Evolutionary conservation across 1,139 yeast species (phyloP).

Genomic region (Debaryomyces udenii): DNA sequence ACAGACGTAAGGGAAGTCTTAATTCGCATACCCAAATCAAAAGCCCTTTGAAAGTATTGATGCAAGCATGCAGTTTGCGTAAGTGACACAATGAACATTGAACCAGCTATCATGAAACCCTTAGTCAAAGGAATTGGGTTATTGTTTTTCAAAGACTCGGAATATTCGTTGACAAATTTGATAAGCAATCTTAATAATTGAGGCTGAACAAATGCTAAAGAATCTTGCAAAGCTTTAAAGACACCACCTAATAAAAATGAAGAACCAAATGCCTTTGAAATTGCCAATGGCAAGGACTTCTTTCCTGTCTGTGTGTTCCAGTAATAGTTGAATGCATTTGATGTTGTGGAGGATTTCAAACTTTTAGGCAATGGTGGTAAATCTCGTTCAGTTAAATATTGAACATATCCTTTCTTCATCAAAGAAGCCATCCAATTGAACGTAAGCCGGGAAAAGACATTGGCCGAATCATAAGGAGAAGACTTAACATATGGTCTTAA

Average conservation of each 20-base stretch:
- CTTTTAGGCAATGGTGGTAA: constrained; percentile 77
- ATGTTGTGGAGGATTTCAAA: constrained; percentile 55
- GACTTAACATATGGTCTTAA: constrained; percentile 41
- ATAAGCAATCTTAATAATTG: constrained; percentile 78
- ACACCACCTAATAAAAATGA: constrained; percentile 70
- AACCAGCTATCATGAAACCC: constrained; percentile 81
- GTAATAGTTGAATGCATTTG: constrained; percentile 52
- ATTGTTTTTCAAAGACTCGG: constrained; percentile 39
- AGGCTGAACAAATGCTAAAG: constrained; percentile 85
- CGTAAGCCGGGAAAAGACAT: constrained; percentile 75
- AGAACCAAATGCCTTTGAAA: constrained; percentile 69
- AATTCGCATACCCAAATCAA: constrained; percentile 88
- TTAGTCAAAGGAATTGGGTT: constrained; percentile 63
- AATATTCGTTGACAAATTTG: constrained; percentile 78
- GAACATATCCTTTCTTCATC: constrained; percentile 81
- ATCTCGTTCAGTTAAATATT: constrained; percentile 74
- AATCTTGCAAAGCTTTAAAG: constrained; percentile 81
- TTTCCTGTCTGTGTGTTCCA: constrained; percentile 55
- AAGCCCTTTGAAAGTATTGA: constrained; percentile 89
- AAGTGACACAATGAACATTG: constrained; percentile 83
- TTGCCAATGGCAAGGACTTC: constrained; percentile 71
- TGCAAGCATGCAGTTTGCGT: constrained; percentile 84
- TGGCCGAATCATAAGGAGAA: constrained; percentile 78
- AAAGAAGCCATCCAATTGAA: constrained; percentile 92
- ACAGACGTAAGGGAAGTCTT: constrained; percentile 79